These are phyloP conservation scores for Meredithiella fracta DNA, from an alignment of 2,329 filamentous ascomycete genomes.

Conservation along the genomic window DNA sequence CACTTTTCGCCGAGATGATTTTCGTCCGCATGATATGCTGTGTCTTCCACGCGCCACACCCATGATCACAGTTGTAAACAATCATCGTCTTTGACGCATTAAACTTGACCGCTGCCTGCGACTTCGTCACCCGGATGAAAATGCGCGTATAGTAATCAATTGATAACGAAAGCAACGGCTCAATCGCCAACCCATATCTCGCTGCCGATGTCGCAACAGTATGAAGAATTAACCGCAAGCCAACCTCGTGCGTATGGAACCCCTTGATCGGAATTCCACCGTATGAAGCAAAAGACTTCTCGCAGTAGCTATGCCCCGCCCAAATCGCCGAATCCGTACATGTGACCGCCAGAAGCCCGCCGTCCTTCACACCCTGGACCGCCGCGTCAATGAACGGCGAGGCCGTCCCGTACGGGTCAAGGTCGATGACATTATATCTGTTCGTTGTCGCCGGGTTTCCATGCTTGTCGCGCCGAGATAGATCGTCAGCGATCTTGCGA, in stretches of 20 bases:
- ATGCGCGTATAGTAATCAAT: conserved; percentile 91
- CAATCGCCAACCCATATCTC: conserved; percentile 72
- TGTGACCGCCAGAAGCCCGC: conserved; percentile 82
- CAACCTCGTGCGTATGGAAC: conserved; percentile 72
- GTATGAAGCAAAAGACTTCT: conserved; percentile 89
- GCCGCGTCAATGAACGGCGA: conserved; percentile 85
- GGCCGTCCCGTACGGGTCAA: conserved; percentile 91
- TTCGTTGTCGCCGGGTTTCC: conserved; percentile 26
- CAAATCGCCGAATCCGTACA: conserved; percentile 94
- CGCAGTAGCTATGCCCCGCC: conserved; percentile 82
- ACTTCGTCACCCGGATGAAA: conserved; percentile 68
- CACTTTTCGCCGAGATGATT: conserved; percentile 51
- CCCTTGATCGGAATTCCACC: conserved; percentile 80
- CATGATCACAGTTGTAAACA: conserved; percentile 76
- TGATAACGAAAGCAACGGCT: conserved; percentile 79
- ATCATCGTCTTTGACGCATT: conserved; percentile 83
- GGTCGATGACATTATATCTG: conserved; percentile 83
- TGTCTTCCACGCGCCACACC: conserved; percentile 81
- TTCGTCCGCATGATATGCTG: conserved; percentile 62
- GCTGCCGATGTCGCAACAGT: conserved; percentile 65
- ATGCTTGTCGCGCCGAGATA: conserved; percentile 26
- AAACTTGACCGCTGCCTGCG: conserved; percentile 77
- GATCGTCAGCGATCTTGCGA: conserved; percentile 39
- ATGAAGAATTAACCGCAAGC: conserved; percentile 71
- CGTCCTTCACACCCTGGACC: conserved; percentile 64